Evolutionary conservation across 768 basidiomycete genomes (phyloP).

Genomic region (Pleurotus tuoliensis): DNA sequence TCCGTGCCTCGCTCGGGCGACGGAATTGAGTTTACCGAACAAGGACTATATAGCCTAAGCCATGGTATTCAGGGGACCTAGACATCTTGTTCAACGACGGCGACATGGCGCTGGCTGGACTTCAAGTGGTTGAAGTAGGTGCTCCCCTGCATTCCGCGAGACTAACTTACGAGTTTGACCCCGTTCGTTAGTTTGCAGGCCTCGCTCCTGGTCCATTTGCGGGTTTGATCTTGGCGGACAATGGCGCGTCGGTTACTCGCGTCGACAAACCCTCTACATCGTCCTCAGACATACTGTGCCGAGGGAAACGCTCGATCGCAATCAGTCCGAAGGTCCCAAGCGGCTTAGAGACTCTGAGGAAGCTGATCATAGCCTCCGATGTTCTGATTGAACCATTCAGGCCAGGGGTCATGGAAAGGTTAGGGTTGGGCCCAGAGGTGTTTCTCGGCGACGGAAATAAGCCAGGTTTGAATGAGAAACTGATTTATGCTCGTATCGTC

Average conservation of each 20-base stretch:
- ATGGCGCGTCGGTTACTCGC: slow-evolving; percentile 73
- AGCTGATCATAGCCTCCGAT: slow-evolving; percentile 64
- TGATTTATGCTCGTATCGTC: slow-evolving; percentile 72
- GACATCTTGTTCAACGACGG: too few species aligned
- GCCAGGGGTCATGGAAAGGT: slow-evolving; percentile 76
- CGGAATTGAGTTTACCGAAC: too few species aligned
- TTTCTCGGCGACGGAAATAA: slow-evolving; percentile 48
- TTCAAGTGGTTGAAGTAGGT: slow-evolving; percentile 32
- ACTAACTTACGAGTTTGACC: not conserved
- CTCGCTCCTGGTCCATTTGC: slow-evolving; percentile 81
- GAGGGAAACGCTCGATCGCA: slow-evolving; percentile 73
- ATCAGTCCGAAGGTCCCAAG: slow-evolving; percentile 60
- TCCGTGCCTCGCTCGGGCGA: too few species aligned
- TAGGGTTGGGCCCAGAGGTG: slow-evolving; percentile 72
- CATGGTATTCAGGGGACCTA: too few species aligned
- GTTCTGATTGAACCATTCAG: slow-evolving; percentile 82
- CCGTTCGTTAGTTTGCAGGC: slow-evolving; percentile 61
- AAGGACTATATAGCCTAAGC: too few species aligned
- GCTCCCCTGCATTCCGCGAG: not conserved
- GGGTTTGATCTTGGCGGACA: slow-evolving; percentile 73
- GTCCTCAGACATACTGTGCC: slow-evolving; percentile 52
- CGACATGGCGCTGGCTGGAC: slow-evolving; percentile 43
- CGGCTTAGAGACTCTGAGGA: slow-evolving; percentile 53
- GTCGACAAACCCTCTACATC: slow-evolving; percentile 57
- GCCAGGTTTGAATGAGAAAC: slow-evolving; percentile 53